Evolutionary conservation across 1,284 basidiomycete species (phyloP), one percentile per base, ranked within the genome.

Genomic region (Boletus holoroseus): DNA sequence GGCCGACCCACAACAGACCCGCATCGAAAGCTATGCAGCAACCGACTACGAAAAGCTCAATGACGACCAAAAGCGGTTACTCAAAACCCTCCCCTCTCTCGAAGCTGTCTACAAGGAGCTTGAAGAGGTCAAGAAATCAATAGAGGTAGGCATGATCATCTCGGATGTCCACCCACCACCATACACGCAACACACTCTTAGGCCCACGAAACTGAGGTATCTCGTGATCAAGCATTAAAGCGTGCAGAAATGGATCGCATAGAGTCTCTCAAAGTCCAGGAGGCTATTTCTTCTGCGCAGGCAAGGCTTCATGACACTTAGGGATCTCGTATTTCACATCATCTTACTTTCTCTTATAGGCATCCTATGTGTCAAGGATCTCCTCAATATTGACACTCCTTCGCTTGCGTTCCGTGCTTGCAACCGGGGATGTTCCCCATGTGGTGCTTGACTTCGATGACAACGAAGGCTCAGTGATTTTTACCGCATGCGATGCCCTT

Each of bases 81-180:
- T 92, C 46, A 83, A 79, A 55, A 81, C 78, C 20, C 77, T 94
- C 36, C 79, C 91, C 5, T 73, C 74, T 9, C 74, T 93, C 34
- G 90, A 93, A 62, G 86, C 82, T 5, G 73, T 83, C 22, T 77
- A 81, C 57, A 88, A 87, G 60, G 91, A 94, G 62, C 72, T 94
- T 13, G 82, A 81, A 39, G 90, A 92, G 54, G 78, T 92, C 37
- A 85, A 83, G 68, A 89, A 88, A 66, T 79, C 76, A 36, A 76
- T 92, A 55, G 88, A 93, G 78, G 91, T 90, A 48, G 35, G 90
- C 86, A 51, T 44, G 43, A 26, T 53, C 37, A 18, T n/a, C 28
- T 50, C 24, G 6, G 13, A 30, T 34, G 31, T 35, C 34, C 48
- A 16, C 32, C 27, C 22, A 37, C 16, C 24, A 40, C 40, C 32